phyloP scores from a whole-genome alignment of 495 filamentous ascomycete species.

The Aspergillus mulundensis region DNA sequence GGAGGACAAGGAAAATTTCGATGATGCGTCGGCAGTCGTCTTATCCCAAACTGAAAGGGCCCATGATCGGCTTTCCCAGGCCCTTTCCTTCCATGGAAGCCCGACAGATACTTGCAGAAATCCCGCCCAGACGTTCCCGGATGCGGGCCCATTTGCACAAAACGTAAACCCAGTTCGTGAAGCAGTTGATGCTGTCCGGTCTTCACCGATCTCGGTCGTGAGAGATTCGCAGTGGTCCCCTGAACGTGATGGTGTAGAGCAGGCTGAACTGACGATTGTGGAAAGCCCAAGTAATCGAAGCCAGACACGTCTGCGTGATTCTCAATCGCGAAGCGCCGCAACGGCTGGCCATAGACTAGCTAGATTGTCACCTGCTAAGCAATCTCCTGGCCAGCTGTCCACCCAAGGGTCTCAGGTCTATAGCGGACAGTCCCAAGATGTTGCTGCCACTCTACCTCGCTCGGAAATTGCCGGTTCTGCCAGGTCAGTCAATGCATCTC shows the following conservation, averaged over 20 bases:
- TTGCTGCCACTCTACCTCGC: neutral
- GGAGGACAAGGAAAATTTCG: constrained; percentile 51
- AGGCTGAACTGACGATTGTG: neutral
- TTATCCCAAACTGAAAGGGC: constrained; percentile 30
- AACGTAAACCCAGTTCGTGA: constrained; percentile 10
- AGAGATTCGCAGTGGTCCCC: constrained; percentile 49
- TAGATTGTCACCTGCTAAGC: constrained; percentile 29
- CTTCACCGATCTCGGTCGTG: constrained; percentile 38
- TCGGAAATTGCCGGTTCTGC: constrained; percentile 9
- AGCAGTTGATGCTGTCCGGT: constrained; percentile 14
- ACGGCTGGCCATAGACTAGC: constrained; percentile 19
- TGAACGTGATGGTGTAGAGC: constrained; percentile 9
- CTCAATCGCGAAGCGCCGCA: constrained; percentile 14
- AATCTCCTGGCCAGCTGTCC: constrained; percentile 23
- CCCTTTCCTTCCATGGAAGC: constrained; percentile 29
- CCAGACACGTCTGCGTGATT: constrained; percentile 5
- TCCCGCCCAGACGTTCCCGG: constrained; percentile 3
- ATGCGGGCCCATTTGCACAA: neutral
- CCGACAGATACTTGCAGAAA: constrained; percentile 11
- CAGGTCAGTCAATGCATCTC: constrained; percentile 5
- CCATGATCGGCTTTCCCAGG: constrained; percentile 41
- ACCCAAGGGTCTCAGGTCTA: constrained; percentile 18
- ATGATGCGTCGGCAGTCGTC: constrained; percentile 24
- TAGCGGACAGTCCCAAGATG: constrained; percentile 4
- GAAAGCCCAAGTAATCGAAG: neutral